Evolutionary conservation across 345 rosid genomes (phyloP), one percentile per base, ranked within the genome.

Genomic region (Salix purpurea): DNA sequence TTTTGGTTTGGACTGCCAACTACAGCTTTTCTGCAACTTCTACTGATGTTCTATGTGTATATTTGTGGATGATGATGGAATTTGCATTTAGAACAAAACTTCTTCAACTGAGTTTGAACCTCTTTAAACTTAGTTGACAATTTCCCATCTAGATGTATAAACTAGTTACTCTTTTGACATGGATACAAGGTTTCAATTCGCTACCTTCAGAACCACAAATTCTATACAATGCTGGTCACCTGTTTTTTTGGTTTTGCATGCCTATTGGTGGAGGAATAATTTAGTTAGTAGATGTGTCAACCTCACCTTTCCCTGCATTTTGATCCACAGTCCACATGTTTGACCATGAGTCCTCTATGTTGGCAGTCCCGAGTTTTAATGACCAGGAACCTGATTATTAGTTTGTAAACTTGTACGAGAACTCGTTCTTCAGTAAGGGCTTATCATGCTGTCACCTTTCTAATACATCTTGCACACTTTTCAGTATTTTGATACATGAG

Each of bases 31-130:
- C 54, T 56, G 60, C 60, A 54, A 21, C 21, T 54, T 21, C 8
- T 1, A 21, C 60, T 8, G 10, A 54, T 54, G 24, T 19, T 21
- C 60, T 10, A 15, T 18, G 61, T 28, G 5, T 71, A 42, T 54
- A 58, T 74, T 26, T 48, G 14, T 40, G 72, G 74, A 70, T 21
- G 64, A 62, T 26, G 62, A 52, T 40, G 67, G 70, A 32, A 69
- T 56, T n/a, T 74, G 8, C 26, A 58, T 18, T 13, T 44, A 21
- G 26, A 67, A 70, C 3, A 3, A 39, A 28, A 36, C 28, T 50
- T 74, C 65, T 39, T 70, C 16, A 71, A 71, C 19, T 71, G 44
- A 52, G 74, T 19, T 32, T 1, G 56, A 71, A 10, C 24, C 26
- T 50, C 48, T 37, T 68, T 40, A 37, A 39, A 39, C 71, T 36